These are phyloP conservation scores for Trypanosoma lewisi DNA, from an alignment of 208 protist species.

Conservation along the genomic window DNA sequence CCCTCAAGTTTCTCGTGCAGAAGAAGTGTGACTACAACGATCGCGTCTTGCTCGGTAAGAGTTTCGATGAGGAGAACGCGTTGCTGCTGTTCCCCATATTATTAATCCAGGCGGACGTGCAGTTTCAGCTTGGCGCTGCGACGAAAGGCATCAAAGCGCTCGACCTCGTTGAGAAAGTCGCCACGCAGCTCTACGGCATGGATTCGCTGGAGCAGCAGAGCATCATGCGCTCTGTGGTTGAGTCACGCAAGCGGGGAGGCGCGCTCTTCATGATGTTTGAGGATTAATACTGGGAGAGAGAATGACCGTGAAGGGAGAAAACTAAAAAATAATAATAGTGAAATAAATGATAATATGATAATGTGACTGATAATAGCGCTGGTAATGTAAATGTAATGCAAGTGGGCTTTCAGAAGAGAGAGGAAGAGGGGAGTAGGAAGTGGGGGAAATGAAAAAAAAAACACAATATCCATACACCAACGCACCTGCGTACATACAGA, in stretches of 20 bases:
- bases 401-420: background rate
- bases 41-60: conserved; percentile 15
- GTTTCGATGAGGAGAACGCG: conserved; percentile 30
- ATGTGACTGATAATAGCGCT: background rate
- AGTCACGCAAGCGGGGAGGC: conserved; percentile 22
- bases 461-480: too few species aligned
- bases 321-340: conserved; percentile 1
- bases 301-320: background rate
- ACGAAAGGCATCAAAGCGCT: conserved; percentile 28
- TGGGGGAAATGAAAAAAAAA: background rate
- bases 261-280: conserved; percentile 36
- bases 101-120: conserved; percentile 25
- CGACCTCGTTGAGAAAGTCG: conserved; percentile 23
- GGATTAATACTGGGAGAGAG: conserved; percentile 1
- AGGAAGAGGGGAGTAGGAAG: background rate
- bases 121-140: conserved; percentile 27
- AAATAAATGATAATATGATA: conserved; percentile 1
- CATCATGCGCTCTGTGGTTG: conserved; percentile 25
- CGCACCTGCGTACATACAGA: too few species aligned
- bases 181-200: conserved; percentile 23
- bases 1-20: conserved; percentile 10
- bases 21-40: conserved; percentile 24
- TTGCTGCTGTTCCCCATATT: conserved; percentile 24
- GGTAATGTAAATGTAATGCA: background rate
- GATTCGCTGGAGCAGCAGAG: conserved; percentile 23